Conservation (phyloP, 148 eudicot species). For the Simmondsia chinensis region DNA sequence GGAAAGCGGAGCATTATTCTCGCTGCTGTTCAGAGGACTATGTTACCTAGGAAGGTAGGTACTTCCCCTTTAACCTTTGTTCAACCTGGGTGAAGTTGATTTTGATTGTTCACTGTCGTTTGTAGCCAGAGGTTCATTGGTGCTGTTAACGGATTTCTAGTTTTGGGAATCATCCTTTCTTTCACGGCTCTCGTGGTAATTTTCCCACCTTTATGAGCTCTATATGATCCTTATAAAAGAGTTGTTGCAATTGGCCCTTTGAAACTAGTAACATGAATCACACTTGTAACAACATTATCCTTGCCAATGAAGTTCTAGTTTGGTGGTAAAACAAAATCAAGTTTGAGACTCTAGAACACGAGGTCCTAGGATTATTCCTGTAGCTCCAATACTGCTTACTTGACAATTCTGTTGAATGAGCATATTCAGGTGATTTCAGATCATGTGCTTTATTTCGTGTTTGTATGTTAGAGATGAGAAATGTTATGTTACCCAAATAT, state of each 20-base stretch:
- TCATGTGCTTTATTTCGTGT: too few species aligned
- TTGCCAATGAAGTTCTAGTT: too few species aligned
- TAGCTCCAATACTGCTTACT: too few species aligned
- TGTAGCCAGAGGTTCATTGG: conserved; percentile 87
- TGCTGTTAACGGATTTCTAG: conserved; percentile 72
- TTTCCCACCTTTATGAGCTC: conserved; percentile 6
- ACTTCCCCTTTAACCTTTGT: conserved; percentile 1
- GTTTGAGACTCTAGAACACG: too few species aligned
- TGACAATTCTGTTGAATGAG: background rate
- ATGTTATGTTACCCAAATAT: too few species aligned
- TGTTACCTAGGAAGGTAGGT: conserved; percentile 81
- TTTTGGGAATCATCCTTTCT: conserved; percentile 60
- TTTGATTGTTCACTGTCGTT: background rate
- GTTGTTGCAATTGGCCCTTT: background rate
- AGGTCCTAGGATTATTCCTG: too few species aligned
- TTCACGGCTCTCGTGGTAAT: conserved; percentile 84
- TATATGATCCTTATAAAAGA: too few species aligned
- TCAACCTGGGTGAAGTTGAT: background rate
- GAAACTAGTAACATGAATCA: background rate
- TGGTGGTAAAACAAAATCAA: too few species aligned
- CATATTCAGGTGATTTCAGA: background rate
- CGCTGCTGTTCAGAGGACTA: conserved; percentile 64
- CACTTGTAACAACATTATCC: too few species aligned
- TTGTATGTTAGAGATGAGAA: too few species aligned
- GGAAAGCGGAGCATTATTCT: conserved; percentile 76